phyloP scores from a whole-genome alignment of 148 eudicot species.

The Rhododendron ferrugineum region DNA sequence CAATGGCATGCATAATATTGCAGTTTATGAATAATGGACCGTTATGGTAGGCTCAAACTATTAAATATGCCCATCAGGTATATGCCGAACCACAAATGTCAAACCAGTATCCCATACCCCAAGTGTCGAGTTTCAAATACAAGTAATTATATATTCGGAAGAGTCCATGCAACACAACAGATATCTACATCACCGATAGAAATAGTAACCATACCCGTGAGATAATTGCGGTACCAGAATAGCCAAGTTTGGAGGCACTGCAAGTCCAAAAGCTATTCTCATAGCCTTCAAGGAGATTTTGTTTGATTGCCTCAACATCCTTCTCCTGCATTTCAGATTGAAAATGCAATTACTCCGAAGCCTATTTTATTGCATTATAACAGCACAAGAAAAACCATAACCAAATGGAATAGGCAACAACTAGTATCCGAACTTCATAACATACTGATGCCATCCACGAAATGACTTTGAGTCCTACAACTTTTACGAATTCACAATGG shows the following conservation, averaged over 20 bases:
- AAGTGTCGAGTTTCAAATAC: neutral
- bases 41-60: neutral
- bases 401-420: neutral
- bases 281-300: slow-evolving; percentile 69
- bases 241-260: slow-evolving; percentile 77
- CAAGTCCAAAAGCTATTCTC: slow-evolving; percentile 85
- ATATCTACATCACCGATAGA: neutral
- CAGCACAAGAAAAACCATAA: neutral
- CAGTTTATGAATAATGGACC: neutral
- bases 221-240: slow-evolving; percentile 85
- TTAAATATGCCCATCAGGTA: neutral
- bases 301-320: slow-evolving; percentile 65
- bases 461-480: neutral
- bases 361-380: neutral
- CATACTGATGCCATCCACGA: neutral
- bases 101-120: neutral
- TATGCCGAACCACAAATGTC: neutral
- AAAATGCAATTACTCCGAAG: neutral
- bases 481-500: neutral
- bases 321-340: slow-evolving; percentile 50
- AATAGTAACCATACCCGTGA: slow-evolving; percentile 61
- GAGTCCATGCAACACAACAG: neutral
- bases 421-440: neutral
- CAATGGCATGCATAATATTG: neutral
- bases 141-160: neutral